These are phyloP conservation scores for Penicillium antarcticum DNA, from an alignment of 495 filamentous ascomycete genomes.

Conservation along the genomic window DNA sequence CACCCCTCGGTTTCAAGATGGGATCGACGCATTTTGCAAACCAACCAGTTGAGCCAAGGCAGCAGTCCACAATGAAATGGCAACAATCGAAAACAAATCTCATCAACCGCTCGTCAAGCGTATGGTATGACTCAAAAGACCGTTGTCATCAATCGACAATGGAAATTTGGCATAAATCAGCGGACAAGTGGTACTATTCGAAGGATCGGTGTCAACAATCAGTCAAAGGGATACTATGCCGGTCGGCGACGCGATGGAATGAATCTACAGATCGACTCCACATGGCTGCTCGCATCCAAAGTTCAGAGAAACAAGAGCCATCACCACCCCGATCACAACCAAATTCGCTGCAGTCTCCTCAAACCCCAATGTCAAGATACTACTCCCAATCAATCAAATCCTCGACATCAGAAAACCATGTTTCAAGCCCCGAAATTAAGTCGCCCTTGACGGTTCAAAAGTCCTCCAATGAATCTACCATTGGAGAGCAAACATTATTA, in stretches of 20 bases:
- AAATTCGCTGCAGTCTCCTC: neutral
- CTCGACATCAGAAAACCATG: neutral
- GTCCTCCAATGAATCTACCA: neutral
- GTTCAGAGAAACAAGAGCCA: neutral
- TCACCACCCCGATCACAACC: neutral
- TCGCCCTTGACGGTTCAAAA: neutral
- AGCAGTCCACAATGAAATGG: neutral
- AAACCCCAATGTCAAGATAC: no score
- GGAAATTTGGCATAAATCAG: neutral
- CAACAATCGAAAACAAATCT: neutral
- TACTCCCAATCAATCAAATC: no score
- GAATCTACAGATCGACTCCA: slow-evolving; percentile 1
- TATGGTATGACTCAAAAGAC: slow-evolving; percentile 1
- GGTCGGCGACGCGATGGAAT: slow-evolving; percentile 1
- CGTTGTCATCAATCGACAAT: neutral
- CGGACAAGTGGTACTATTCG: neutral
- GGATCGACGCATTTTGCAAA: neutral
- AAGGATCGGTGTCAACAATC: slow-evolving; percentile 3
- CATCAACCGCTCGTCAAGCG: neutral
- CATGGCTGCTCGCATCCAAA: neutral
- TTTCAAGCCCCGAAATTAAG: neutral
- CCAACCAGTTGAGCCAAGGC: neutral
- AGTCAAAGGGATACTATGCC: neutral
- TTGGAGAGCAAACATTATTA: neutral
- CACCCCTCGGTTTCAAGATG: neutral